Evolutionary conservation across 2,329 filamentous ascomycete genomes (phyloP).

Genomic region (Trichoderma sp.): DNA sequence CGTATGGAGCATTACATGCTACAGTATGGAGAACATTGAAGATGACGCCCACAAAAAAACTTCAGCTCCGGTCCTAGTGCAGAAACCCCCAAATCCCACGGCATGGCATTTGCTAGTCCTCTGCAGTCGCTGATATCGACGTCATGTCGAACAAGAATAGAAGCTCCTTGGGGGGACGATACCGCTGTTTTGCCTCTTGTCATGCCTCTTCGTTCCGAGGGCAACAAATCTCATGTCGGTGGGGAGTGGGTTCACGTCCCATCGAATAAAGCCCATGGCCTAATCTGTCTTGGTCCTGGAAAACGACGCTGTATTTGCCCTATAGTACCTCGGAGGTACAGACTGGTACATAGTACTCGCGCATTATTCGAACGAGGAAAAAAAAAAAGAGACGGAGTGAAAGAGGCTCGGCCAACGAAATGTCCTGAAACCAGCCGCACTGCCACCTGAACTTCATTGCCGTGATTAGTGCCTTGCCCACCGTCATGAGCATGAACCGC

Average conservation of each 20-base stretch:
- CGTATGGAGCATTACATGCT: neutral
- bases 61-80: constrained; percentile 3
- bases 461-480: constrained; percentile 3
- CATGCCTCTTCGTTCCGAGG: neutral
- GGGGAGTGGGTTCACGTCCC: constrained; percentile 1
- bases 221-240: neutral
- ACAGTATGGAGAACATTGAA: neutral
- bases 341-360: neutral
- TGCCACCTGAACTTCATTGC: neutral
- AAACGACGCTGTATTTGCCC: neutral
- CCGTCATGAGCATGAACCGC: constrained; percentile 13
- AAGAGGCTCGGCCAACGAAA: neutral
- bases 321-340: neutral
- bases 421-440: constrained; percentile 4
- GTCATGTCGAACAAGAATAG: constrained; percentile 11
- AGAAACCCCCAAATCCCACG: neutral
- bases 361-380: no score
- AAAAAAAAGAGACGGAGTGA: neutral
- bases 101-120: constrained; percentile 3
- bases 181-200: neutral
- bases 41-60: constrained; percentile 5
- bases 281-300: neutral
- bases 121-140: neutral
- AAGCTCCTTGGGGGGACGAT: neutral
- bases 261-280: neutral